phyloP scores from a whole-genome alignment of 768 basidiomycete species.

The Rhodosporidiobolus sp. region DNA sequence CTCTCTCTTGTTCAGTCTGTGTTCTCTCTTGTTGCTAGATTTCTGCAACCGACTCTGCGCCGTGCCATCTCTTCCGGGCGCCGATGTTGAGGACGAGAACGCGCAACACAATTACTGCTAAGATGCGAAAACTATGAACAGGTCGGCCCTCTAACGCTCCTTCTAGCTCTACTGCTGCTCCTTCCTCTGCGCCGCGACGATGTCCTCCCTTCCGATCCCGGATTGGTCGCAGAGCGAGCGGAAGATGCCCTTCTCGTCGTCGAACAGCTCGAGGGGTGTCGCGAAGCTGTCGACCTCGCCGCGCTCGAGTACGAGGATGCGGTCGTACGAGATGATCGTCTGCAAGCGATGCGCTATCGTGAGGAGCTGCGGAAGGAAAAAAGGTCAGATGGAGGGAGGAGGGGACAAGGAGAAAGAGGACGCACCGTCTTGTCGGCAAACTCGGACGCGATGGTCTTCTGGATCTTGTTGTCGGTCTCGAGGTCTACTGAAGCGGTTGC shows the following conservation, averaged over 20 bases:
- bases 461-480: constrained; percentile 84
- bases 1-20: no score
- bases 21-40: no score
- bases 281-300: constrained; percentile 58
- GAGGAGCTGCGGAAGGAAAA: not conserved
- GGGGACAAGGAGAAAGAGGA: constrained; percentile 43
- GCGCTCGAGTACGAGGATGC: constrained; percentile 77
- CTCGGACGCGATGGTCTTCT: constrained; percentile 73
- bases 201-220: constrained; percentile 56
- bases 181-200: constrained; percentile 38
- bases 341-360: constrained; percentile 37
- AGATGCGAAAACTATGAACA: no score
- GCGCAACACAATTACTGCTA: no score
- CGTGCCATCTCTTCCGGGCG: no score
- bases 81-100: no score
- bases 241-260: constrained; percentile 58
- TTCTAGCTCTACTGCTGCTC: no score
- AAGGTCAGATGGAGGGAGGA: not conserved
- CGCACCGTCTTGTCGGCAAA: constrained; percentile 77
- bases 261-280: constrained; percentile 56
- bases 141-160: no score
- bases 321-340: constrained; percentile 53
- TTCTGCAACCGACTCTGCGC: no score
- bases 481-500: constrained; percentile 48
- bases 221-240: constrained; percentile 62